phyloP scores from a whole-genome alignment of 805 yeast genomes.

The Monosporozyma aquatica region DNA sequence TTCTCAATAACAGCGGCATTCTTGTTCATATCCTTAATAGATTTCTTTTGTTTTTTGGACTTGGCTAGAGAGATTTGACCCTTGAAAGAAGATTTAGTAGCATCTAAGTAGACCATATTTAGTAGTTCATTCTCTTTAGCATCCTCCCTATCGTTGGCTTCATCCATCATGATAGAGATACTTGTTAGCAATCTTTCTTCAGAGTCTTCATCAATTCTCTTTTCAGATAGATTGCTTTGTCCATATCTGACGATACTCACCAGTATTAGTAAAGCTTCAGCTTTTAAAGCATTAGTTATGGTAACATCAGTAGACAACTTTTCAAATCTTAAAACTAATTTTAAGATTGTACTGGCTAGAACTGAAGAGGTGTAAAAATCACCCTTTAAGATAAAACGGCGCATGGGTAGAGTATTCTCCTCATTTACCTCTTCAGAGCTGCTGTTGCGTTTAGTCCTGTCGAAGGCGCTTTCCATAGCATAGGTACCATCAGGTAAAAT shows the following conservation, averaged over 20 bases:
- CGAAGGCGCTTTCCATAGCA: slow-evolving; percentile 79
- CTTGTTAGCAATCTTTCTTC: slow-evolving; percentile 90
- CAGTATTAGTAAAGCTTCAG: slow-evolving; percentile 88
- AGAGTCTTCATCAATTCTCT: slow-evolving; percentile 90
- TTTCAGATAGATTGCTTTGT: slow-evolving; percentile 56
- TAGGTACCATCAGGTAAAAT: slow-evolving; percentile 98
- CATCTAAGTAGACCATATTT: slow-evolving; percentile 71
- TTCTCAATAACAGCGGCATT: slow-evolving; percentile 74
- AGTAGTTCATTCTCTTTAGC: slow-evolving; percentile 34
- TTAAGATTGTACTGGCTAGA: slow-evolving; percentile 78
- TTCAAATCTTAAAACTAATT: slow-evolving; percentile 70
- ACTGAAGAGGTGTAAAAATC: slow-evolving; percentile 88
- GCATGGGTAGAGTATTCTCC: slow-evolving; percentile 59
- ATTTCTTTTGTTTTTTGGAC: slow-evolving; percentile 44
- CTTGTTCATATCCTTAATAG: slow-evolving; percentile 49
- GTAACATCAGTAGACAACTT: slow-evolving; percentile 45
- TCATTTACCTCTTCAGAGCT: slow-evolving; percentile 38
- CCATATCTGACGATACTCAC: slow-evolving; percentile 88
- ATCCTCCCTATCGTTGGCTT: slow-evolving; percentile 43
- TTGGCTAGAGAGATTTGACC: slow-evolving; percentile 56
- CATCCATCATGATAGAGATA: slow-evolving; percentile 57
- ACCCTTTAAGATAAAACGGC: slow-evolving; percentile 74
- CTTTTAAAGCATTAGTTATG: slow-evolving; percentile 72
- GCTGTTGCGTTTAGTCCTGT: slow-evolving; percentile 77
- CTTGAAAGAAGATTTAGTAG: slow-evolving; percentile 78